Evolutionary conservation across 2,329 filamentous ascomycete species (phyloP).

Genomic region (Aspergillus ochraceoroseus): DNA sequence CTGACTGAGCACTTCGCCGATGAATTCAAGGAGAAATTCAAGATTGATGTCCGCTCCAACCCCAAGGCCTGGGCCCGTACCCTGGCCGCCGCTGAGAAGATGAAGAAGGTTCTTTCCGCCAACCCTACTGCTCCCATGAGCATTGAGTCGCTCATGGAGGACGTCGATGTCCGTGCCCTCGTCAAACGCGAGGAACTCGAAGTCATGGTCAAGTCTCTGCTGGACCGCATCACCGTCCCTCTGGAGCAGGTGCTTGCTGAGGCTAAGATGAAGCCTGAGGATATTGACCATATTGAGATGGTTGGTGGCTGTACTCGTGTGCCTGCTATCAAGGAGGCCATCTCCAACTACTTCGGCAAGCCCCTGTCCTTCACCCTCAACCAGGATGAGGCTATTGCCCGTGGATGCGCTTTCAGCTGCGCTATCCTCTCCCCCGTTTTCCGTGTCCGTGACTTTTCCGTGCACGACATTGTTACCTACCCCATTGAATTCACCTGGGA

Average conservation of each 20-base stretch:
- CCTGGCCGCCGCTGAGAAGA: constrained; percentile 83
- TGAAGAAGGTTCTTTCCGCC: constrained; percentile 97
- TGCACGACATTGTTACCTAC: constrained; percentile 97
- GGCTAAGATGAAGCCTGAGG: constrained; percentile 81
- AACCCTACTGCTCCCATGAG: constrained; percentile 89
- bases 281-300: constrained; percentile 90
- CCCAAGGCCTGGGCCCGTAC: constrained; percentile 85
- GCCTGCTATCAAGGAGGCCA: constrained; percentile 81
- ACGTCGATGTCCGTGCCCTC: constrained; percentile 82
- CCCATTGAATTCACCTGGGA: constrained; percentile 99
- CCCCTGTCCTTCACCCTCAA: constrained; percentile 91
- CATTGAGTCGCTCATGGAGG: constrained; percentile 98
- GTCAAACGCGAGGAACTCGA: constrained; percentile 94
- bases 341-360: constrained; percentile 90
- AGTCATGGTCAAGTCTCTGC: constrained; percentile 77
- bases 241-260: constrained; percentile 92
- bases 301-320: constrained; percentile 94
- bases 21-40: constrained; percentile 97
- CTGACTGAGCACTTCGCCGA: constrained; percentile 90
- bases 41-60: constrained; percentile 89
- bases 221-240: constrained; percentile 66
- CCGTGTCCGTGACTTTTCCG: constrained; percentile 95
- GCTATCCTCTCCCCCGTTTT: constrained; percentile 96
- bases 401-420: constrained; percentile 94
- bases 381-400: constrained; percentile 93